Percentiles rank a stretch among this genome's conserved stretches.
Conservation (phyloP, 1,284 basidiomycete genomes). For the Phylloboletellus chloephorus region DNA sequence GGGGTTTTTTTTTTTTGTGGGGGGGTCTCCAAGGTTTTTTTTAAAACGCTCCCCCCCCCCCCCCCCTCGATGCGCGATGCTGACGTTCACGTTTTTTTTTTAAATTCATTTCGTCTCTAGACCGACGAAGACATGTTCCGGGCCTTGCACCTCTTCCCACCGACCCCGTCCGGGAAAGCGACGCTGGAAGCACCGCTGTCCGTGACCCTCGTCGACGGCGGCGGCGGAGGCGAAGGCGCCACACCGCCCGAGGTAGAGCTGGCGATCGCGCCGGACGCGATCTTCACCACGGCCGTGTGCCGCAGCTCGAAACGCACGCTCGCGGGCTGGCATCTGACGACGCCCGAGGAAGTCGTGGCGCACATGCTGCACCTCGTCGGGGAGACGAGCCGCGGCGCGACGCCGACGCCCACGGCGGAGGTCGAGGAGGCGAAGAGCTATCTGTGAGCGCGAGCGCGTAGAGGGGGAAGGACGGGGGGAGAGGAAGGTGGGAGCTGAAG, state of each 20-base stretch:
- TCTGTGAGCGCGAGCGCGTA: constrained; percentile 13
- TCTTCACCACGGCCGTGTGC: constrained; percentile 87
- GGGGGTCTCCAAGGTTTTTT: constrained; percentile 89
- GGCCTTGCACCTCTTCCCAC: constrained; percentile 63
- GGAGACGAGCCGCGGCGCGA: constrained; percentile 13
- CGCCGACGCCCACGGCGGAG: not conserved
- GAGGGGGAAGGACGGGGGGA: too few relatives aligned
- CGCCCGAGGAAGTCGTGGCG: constrained; percentile 68
- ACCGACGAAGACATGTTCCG: constrained; percentile 98
- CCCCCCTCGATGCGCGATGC: not conserved
- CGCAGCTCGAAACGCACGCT: constrained; percentile 83
- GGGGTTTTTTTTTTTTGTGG: constrained; percentile 98
- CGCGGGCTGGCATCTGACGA: constrained; percentile 85
- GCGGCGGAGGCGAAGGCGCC: constrained; percentile 29
- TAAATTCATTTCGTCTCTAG: constrained; percentile 30
- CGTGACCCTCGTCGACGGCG: constrained; percentile 52
- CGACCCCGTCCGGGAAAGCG: constrained; percentile 36
- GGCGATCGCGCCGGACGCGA: constrained; percentile 57
- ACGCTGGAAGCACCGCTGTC: constrained; percentile 70
- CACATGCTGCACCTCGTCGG: constrained; percentile 56
- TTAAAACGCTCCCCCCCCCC: too few relatives aligned
- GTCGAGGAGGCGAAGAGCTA: constrained; percentile 20
- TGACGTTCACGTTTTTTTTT: not conserved
- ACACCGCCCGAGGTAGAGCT: constrained; percentile 50
- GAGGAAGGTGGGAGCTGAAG: too few relatives aligned